Evolutionary conservation across 2,329 filamentous ascomycete species (phyloP).

Genomic region (Pseudogymnoascus sp.): DNA sequence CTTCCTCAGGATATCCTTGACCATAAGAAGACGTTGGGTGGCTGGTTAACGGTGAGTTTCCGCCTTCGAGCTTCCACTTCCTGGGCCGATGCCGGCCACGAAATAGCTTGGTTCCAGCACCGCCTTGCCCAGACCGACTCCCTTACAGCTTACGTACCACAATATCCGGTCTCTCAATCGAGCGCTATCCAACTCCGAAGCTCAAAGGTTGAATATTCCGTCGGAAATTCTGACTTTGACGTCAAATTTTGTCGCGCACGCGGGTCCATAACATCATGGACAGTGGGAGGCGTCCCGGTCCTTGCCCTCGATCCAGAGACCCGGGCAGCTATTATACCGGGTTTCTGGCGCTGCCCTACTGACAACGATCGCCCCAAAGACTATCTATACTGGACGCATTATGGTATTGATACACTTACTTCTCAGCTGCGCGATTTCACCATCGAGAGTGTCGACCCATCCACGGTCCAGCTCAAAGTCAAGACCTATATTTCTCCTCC

Average conservation of each 20-base stretch:
- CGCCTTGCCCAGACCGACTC: not conserved
- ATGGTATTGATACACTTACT: slow-evolving; percentile 41
- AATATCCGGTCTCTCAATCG: slow-evolving; percentile 13
- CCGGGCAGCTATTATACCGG: slow-evolving; percentile 35
- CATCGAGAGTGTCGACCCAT: slow-evolving; percentile 25
- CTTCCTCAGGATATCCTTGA: slow-evolving; percentile 26
- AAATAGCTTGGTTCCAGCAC: slow-evolving; percentile 42
- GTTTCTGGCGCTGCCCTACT: slow-evolving; percentile 58
- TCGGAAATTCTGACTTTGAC: slow-evolving; percentile 31
- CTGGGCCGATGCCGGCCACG: slow-evolving; percentile 48
- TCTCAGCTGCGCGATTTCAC: slow-evolving; percentile 39
- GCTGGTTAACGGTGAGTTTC: slow-evolving; percentile 43
- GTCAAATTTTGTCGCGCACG: slow-evolving; percentile 40
- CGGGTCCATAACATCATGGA: slow-evolving; percentile 39
- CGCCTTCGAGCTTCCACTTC: slow-evolving; percentile 35
- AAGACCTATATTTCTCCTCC: slow-evolving; percentile 49
- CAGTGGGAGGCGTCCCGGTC: slow-evolving; percentile 29
- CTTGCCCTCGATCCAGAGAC: slow-evolving; percentile 32
- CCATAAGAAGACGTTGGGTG: slow-evolving; percentile 22
- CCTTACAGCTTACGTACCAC: slow-evolving; percentile 13
- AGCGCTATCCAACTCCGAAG: slow-evolving; percentile 10
- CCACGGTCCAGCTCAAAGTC: slow-evolving; percentile 33
- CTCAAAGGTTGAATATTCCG: slow-evolving; percentile 22
- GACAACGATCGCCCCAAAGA: slow-evolving; percentile 55
- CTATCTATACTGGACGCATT: slow-evolving; percentile 50